Base-by-base conservation (phyloP, 257 asterid species). In the Rehmannia glutinosa region DNA sequence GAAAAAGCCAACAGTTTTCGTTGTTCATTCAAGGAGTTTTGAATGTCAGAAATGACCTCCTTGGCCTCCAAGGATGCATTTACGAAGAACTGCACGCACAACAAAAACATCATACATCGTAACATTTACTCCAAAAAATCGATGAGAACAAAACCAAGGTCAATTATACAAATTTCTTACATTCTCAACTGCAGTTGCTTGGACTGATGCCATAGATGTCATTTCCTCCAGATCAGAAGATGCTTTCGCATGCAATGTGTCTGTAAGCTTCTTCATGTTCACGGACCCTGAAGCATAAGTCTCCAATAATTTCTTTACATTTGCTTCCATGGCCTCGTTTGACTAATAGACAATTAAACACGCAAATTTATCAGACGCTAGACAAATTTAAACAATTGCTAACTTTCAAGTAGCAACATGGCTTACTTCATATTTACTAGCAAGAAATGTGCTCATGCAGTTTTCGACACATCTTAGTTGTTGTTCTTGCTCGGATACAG, bases 401-500 rank as follows among this genome's bases (percentile, higher is more conserved):
- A 62, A 13, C 11, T 27, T 32, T 25, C 24, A 52, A 51, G 30
- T 36, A 57, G 64, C 11, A 62, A 38, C 6, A 35, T 16, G 8
- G 36, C 87, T 79, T 84, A 87, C 97, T 46, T 87, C 74, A 70
- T 71, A 65, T 84, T 90, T 90, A 63, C 70, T 71, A 38, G 80
- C 90, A 72, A 85, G 84, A 77, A 86, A 90, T 64, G 82, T 70
- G 72, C 46, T 56, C 74, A 57, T 74, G 57, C 78, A 60, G 73
- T 81, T 83, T 67, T 84, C 84, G 54, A 84, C 77, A 79, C 77
- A 36, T 81, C 72, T 78, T 47, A 90, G 67, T 59, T 90, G 94
- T 64, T 76, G 83, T 43, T 90, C 87, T 70, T 90, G 97, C 76
- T 87, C 81, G 51, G 85, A 78, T 12, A 84, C 78, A 54, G 91